Base-by-base conservation (phyloP, 495 filamentous ascomycete genomes). In the Neurospora sp. region DNA sequence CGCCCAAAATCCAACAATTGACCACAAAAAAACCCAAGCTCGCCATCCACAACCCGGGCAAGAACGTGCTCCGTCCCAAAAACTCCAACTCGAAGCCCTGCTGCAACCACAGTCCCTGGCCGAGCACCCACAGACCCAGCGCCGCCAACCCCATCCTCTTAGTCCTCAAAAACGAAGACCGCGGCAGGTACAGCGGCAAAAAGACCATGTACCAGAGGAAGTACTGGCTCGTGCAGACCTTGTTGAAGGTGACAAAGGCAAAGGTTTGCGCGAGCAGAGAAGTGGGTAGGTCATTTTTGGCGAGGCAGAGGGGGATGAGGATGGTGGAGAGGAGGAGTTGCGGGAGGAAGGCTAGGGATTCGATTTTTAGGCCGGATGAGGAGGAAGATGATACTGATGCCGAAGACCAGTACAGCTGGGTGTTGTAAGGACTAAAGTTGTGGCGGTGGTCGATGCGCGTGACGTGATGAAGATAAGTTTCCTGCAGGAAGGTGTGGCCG, bases 251-350 rank as follows among this genome's bases (percentile, higher is more conserved):
- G 7, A 98, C 96, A 81, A 99, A 99, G 0, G 96, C 92, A 79
- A 98, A 97, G 0, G 96, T 98, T 82, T 99, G 96, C n/a, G 93
- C 94, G n/a, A 99, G 87, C 90, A 98, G 93, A n/a, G 94, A 88
- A 1, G 90, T 87, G 1, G 96, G 85, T 0, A 99, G 86, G 77
- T 92, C 89, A 78, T 88, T 92, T 81, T 95, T 97, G 9, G 93
- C 93, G n/a, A 96, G 81, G 4, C 87, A 85, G 0, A 96, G 79
- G 3, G 96, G 96, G 59, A 99, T 90, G 1, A 90, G 82, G 20
- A 96, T 76, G 2, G 91, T 90, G 0, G 90, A 92, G 37, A 98
- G 86, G 40, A 92, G 76, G 0, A 99, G 82, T 78, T 99, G 96
- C 0, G 95, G 96, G 20, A 97, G 69, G 76, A 98, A 99, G 3